These are phyloP conservation scores for Przewalskia tangutica DNA, from an alignment of 257 asterid genomes.

Conservation along the genomic window DNA sequence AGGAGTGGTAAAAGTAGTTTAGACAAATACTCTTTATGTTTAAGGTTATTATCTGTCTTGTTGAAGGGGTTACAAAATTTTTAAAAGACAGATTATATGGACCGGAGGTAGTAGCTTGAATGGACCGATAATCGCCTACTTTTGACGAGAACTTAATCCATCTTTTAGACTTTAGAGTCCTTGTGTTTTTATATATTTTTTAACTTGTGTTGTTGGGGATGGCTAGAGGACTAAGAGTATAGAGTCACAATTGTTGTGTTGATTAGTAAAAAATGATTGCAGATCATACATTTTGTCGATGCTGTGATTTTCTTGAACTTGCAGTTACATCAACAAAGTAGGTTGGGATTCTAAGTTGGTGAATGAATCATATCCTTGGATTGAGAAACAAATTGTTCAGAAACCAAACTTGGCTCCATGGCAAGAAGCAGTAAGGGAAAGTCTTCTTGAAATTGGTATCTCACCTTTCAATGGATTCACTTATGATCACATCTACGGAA, in stretches of 20 bases:
- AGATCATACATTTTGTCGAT: background rate
- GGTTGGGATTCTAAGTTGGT: constrained; percentile 90
- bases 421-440: constrained; percentile 67
- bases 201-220: background rate
- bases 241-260: background rate
- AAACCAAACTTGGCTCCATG: constrained; percentile 61
- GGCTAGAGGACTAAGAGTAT: background rate
- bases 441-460: constrained; percentile 74
- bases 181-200: background rate
- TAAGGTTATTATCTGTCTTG: too few species aligned
- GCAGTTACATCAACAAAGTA: constrained; percentile 50
- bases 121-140: background rate
- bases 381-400: constrained; percentile 83
- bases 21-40: too few species aligned
- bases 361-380: constrained; percentile 84
- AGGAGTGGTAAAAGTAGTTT: background rate
- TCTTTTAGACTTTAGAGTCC: background rate
- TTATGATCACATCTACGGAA: constrained; percentile 79
- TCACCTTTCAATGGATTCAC: constrained; percentile 95
- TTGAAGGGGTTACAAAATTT: too few species aligned
- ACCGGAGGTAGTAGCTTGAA: background rate
- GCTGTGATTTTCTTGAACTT: background rate
- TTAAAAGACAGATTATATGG: background rate
- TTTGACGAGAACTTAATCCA: background rate
- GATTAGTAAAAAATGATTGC: background rate